Percentiles rank a stretch among this genome's conserved stretches.
These are phyloP conservation scores for Neurospora sp. DNA, from an alignment of 2,329 filamentous ascomycete genomes.

Conservation along the genomic window DNA sequence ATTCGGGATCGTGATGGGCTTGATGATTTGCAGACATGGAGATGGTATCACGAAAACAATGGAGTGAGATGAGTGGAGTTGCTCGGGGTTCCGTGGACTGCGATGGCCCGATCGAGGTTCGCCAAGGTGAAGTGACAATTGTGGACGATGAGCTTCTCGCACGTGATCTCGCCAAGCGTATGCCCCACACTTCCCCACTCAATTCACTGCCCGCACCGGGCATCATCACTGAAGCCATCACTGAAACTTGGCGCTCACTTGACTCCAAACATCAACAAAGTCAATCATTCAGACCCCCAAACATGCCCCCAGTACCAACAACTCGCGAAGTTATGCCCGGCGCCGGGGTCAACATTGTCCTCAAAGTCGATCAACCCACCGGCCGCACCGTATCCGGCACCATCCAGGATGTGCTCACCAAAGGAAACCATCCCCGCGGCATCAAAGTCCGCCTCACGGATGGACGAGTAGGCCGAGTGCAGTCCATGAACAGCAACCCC, in stretches of 20 bases:
- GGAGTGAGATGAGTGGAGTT: neutral
- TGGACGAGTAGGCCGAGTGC: slow-evolving; percentile 65
- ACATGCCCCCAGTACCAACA: slow-evolving; percentile 31
- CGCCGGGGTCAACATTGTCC: slow-evolving; percentile 58
- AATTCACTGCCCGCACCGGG: neutral
- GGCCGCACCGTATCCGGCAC: slow-evolving; percentile 59
- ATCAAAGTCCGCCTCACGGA: slow-evolving; percentile 68
- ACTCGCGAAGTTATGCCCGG: slow-evolving; percentile 47
- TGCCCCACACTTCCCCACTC: neutral
- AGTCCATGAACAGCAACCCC: slow-evolving; percentile 38
- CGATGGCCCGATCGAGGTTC: neutral
- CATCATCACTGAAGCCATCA: neutral
- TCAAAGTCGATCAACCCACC: slow-evolving; percentile 68
- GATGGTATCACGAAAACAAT: neutral
- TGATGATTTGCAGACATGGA: neutral
- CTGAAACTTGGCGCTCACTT: neutral
- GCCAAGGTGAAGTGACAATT: neutral
- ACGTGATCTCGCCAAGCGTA: neutral
- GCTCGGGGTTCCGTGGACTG: neutral
- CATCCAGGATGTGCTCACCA: slow-evolving; percentile 59
- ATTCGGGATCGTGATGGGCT: neutral
- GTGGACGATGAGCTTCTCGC: neutral
- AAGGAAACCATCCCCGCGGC: slow-evolving; percentile 64
- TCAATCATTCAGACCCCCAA: neutral
- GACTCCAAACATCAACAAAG: neutral